Percentiles rank a stretch among this genome's conserved stretches.
Evolutionary conservation across 2,329 filamentous ascomycete species (phyloP).

Genomic region (Trichoderma atrobrunneum): DNA sequence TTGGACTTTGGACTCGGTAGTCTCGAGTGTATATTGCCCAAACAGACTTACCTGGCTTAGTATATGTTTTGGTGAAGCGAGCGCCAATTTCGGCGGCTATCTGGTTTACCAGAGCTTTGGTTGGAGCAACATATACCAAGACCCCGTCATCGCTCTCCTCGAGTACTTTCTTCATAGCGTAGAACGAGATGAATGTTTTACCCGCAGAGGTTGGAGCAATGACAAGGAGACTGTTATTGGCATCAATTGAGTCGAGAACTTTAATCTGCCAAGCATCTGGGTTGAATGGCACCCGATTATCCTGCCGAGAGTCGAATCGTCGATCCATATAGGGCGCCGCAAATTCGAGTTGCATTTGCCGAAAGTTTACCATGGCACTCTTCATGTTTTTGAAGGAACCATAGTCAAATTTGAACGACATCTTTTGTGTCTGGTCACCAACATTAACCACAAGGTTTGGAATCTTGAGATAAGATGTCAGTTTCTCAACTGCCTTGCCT

Average conservation of each 20-base stretch:
- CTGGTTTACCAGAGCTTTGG: conserved; percentile 79
- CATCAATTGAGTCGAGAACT: conserved; percentile 71
- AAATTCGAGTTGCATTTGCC: conserved; percentile 61
- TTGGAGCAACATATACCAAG: conserved; percentile 76
- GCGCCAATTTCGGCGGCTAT: conserved; percentile 77
- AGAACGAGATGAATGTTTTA: conserved; percentile 82
- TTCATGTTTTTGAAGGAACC: not conserved
- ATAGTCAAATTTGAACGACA: conserved; percentile 10
- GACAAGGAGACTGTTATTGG: conserved; percentile 67
- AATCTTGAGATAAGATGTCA: conserved; percentile 11
- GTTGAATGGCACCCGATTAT: conserved; percentile 66
- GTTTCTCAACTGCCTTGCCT: conserved; percentile 18
- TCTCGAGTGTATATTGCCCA: conserved; percentile 79
- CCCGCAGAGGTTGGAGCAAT: conserved; percentile 76
- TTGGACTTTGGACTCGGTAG: conserved; percentile 70
- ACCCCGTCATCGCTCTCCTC: conserved; percentile 66
- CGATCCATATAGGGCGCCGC: conserved; percentile 73
- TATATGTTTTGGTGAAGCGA: conserved; percentile 66
- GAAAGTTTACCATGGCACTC: not conserved
- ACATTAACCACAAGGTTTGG: not conserved
- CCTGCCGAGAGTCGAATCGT: conserved; percentile 65
- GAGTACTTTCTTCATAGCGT: conserved; percentile 76
- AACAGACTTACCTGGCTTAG: conserved; percentile 61
- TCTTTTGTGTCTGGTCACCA: not conserved
- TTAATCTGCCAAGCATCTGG: conserved; percentile 75